phyloP scores from a whole-genome alignment of 768 basidiomycete genomes.

The Lactarius hengduanensis region DNA sequence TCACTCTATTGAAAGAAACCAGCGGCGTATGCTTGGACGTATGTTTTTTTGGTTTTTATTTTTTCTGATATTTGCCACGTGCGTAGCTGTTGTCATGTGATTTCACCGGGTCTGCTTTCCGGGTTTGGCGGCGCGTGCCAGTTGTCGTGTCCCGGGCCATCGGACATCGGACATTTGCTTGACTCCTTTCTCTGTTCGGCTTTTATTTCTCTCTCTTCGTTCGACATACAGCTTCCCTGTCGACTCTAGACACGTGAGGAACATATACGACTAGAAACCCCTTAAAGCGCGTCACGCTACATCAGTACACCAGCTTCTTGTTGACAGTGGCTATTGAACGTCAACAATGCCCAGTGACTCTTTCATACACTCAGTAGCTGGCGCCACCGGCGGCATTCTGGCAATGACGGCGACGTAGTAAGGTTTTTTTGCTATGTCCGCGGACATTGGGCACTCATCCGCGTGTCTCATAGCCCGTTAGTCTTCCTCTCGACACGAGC shows the following conservation, averaged over 20 bases:
- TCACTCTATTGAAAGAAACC: background rate
- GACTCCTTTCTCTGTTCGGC: background rate
- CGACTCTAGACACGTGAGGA: background rate
- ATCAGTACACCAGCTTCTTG: background rate
- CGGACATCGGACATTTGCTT: background rate
- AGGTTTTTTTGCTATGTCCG: slow-evolving; percentile 32
- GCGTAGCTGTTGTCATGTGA: background rate
- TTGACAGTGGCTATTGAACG: background rate
- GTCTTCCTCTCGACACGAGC: slow-evolving; percentile 91
- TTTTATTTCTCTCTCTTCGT: background rate
- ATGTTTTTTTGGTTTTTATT: background rate
- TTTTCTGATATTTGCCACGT: background rate
- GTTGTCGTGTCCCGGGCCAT: too few species aligned
- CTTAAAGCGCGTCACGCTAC: background rate
- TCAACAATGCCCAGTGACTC: slow-evolving; percentile 54
- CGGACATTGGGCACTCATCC: slow-evolving; percentile 17
- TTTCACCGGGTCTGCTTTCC: background rate
- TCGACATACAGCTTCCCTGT: background rate
- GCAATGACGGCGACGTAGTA: slow-evolving; percentile 93
- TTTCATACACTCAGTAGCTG: slow-evolving; percentile 81
- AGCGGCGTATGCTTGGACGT: background rate
- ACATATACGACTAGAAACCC: background rate
- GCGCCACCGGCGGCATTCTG: slow-evolving; percentile 84
- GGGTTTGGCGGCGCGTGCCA: too few species aligned
- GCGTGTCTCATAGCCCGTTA: slow-evolving; percentile 62